A percentile compares a stretch with the other conserved stretches of the same genome.
Evolutionary conservation across 345 rosid genomes (phyloP).

Genomic region (Linum usitatissimum): DNA sequence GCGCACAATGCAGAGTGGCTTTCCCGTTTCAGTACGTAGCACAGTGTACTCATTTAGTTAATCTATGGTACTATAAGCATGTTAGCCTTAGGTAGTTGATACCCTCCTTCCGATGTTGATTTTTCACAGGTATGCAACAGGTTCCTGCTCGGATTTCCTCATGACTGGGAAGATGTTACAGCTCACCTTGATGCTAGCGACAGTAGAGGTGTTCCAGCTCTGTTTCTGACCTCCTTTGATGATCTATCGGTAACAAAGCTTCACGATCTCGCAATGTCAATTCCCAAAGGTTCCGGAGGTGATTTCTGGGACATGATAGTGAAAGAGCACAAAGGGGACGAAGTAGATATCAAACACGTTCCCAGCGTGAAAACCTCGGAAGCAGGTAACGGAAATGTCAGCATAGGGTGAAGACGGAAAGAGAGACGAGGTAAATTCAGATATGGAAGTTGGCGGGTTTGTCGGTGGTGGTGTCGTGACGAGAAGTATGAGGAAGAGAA

Average conservation of each 20-base stretch:
- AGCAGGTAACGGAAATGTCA: slow-evolving; percentile 4
- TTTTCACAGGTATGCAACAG: slow-evolving; percentile 29
- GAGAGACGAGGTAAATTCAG: slow-evolving; percentile 1
- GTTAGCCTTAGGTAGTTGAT: background rate
- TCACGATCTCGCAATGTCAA: slow-evolving; percentile 23
- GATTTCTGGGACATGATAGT: slow-evolving; percentile 15
- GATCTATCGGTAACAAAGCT: slow-evolving; percentile 22
- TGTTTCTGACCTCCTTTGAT: slow-evolving; percentile 17
- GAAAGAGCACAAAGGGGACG: slow-evolving; percentile 3
- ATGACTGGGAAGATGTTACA: slow-evolving; percentile 32
- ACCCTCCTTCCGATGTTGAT: background rate
- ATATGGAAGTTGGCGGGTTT: background rate
- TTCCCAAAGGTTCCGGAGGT: slow-evolving; percentile 13
- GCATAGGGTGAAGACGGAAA: slow-evolving; percentile 5
- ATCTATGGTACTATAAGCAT: background rate
- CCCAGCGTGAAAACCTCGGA: slow-evolving; percentile 1
- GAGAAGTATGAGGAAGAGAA: slow-evolving; percentile 35
- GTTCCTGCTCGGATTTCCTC: slow-evolving; percentile 43
- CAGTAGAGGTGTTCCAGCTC: slow-evolving; percentile 2
- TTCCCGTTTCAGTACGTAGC: slow-evolving; percentile 27
- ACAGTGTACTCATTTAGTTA: background rate
- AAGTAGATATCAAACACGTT: slow-evolving; percentile 1
- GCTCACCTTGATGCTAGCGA: slow-evolving; percentile 9
- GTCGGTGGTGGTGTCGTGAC: slow-evolving; percentile 21
- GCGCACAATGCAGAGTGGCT: slow-evolving; percentile 35